Conservation (phyloP, 805 yeast genomes). For the Schizosaccharomyces pombe region DNA sequence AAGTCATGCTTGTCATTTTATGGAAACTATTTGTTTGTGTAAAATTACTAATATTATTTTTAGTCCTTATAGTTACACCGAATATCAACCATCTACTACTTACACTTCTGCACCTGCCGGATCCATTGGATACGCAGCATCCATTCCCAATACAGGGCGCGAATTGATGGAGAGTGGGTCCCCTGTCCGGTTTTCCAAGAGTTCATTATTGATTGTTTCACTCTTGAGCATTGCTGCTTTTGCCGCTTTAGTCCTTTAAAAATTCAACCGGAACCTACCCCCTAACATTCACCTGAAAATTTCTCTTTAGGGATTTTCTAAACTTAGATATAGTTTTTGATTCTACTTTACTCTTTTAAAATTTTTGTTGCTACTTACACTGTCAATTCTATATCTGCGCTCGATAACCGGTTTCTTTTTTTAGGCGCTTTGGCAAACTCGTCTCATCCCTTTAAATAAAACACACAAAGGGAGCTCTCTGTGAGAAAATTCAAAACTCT, state of each 20-base stretch:
- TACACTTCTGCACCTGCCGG: neutral
- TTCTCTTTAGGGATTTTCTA: neutral
- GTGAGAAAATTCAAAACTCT: too few relatives aligned
- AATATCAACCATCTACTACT: neutral
- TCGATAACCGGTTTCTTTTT: too few relatives aligned
- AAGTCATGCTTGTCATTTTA: neutral
- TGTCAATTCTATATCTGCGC: too few relatives aligned
- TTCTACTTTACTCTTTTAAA: too few relatives aligned
- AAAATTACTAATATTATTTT: too few relatives aligned
- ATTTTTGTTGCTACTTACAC: too few relatives aligned
- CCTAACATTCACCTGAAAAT: neutral
- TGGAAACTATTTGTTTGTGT: neutral
- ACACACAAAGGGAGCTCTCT: too few relatives aligned
- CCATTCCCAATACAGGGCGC: neutral
- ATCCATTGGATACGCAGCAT: neutral
- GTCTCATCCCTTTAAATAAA: too few relatives aligned
- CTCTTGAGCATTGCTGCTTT: neutral
- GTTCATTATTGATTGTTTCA: too few relatives aligned
- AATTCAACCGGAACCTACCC: neutral
- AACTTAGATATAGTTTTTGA: too few relatives aligned
- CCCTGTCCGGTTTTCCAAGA: neutral
- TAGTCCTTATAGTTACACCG: neutral
- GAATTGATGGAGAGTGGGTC: neutral
- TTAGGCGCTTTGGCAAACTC: too few relatives aligned
- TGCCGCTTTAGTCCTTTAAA: neutral